Evolutionary conservation across 495 filamentous ascomycete species (phyloP).

Genomic region (Neurospora sp.): DNA sequence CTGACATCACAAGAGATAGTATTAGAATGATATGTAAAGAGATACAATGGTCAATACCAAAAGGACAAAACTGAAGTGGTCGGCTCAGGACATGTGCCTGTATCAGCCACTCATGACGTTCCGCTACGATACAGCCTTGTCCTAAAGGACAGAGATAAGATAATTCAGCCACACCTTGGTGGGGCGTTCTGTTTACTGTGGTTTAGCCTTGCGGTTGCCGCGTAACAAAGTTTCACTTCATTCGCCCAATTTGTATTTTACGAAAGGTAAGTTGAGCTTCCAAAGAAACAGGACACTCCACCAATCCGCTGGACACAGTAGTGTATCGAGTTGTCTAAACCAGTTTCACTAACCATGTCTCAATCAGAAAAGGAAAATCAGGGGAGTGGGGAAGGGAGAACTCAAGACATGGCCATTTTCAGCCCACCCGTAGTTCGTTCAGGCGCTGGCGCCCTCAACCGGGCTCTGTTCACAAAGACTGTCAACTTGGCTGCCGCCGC

Average conservation of each 20-base stretch:
- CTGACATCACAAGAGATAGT: neutral
- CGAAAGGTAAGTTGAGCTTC: neutral
- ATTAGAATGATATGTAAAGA: neutral
- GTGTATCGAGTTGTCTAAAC: slow-evolving; percentile 28
- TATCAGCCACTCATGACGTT: neutral
- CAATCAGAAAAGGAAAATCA: neutral
- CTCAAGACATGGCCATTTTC: slow-evolving; percentile 39
- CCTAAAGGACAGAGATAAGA: neutral
- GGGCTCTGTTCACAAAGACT: slow-evolving; percentile 67
- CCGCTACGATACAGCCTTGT: neutral
- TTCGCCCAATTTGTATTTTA: slow-evolving; percentile 1
- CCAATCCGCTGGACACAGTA: slow-evolving; percentile 50
- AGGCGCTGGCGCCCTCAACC: slow-evolving; percentile 58
- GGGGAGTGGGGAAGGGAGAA: neutral
- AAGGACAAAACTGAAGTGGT: neutral
- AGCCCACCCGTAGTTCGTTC: slow-evolving; percentile 70
- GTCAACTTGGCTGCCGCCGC: slow-evolving; percentile 70
- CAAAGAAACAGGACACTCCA: neutral
- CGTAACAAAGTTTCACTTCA: neutral
- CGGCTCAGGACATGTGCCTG: neutral
- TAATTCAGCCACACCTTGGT: neutral
- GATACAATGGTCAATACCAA: neutral
- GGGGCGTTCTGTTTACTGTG: neutral
- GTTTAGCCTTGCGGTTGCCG: neutral
- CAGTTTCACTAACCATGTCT: neutral